Conservation (phyloP, 1,284 basidiomycete species). For the Cyathus olla region DNA sequence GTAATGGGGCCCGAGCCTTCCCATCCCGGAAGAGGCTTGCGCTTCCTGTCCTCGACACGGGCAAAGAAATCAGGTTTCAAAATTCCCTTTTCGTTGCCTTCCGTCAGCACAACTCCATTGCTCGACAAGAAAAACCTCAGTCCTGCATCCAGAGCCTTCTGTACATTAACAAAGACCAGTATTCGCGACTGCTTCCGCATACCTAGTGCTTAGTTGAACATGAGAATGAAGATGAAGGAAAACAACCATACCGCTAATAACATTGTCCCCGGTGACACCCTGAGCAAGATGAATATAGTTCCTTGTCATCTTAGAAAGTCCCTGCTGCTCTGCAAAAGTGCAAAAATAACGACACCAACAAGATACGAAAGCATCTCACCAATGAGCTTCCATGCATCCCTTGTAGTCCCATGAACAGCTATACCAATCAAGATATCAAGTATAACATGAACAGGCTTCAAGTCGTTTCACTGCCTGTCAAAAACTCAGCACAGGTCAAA, state of each 20-base stretch:
- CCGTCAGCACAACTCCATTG: conserved; percentile 88
- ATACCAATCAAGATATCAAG: conserved; percentile 71
- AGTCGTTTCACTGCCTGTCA: conserved; percentile 70
- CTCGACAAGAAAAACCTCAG: conserved; percentile 81
- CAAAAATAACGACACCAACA: not conserved
- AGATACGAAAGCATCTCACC: conserved; percentile 52
- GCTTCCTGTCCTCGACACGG: conserved; percentile 60
- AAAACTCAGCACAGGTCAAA: not conserved
- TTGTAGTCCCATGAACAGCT: conserved; percentile 85
- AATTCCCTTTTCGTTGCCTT: conserved; percentile 72
- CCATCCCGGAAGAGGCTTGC: conserved; percentile 44
- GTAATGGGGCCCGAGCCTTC: conserved; percentile 11
- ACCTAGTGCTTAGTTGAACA: conserved; percentile 62
- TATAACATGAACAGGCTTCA: conserved; percentile 70
- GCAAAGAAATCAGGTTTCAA: conserved; percentile 71
- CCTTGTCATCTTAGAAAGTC: conserved; percentile 86
- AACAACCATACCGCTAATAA: conserved; percentile 75
- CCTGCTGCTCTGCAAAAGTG: conserved; percentile 64
- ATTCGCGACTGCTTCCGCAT: conserved; percentile 82
- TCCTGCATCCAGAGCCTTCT: conserved; percentile 76
- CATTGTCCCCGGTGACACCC: conserved; percentile 68
- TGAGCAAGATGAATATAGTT: conserved; percentile 93
- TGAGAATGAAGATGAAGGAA: not conserved
- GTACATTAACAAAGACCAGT: conserved; percentile 82
- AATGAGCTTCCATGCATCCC: conserved; percentile 78